Conservation (phyloP, 345 rosid genomes). For the Pelargonium nanum region DNA sequence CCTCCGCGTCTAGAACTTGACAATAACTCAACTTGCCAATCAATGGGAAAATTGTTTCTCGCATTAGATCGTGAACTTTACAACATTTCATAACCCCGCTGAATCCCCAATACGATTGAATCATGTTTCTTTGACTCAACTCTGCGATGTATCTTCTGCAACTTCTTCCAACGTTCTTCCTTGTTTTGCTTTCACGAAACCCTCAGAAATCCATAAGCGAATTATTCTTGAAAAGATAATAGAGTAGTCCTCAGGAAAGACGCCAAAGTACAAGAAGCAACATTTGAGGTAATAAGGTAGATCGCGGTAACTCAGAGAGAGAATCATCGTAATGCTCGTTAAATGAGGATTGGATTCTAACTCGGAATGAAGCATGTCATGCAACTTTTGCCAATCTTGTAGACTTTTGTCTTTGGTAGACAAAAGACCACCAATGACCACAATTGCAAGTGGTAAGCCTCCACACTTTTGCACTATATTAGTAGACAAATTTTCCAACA, state of each 20-base stretch:
- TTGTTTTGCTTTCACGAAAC: constrained; percentile 2
- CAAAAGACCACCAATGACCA: constrained; percentile 5
- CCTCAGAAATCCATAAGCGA: constrained; percentile 9
- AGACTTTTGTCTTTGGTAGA: constrained; percentile 3
- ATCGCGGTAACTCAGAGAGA: constrained; percentile 5
- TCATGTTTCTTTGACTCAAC: not conserved
- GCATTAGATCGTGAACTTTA: constrained; percentile 8
- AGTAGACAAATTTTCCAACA: not conserved
- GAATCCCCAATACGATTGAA: not conserved
- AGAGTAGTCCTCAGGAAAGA: constrained; percentile 2
- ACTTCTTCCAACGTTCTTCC: not conserved
- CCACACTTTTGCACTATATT: constrained; percentile 7
- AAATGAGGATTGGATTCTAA: constrained; percentile 3
- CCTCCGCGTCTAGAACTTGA: not conserved
- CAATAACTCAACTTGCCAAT: not conserved
- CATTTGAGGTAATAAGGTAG: constrained; percentile 3
- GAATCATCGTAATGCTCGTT: not conserved
- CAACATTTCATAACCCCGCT: not conserved
- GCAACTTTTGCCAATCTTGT: not conserved
- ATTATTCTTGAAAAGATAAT: not conserved
- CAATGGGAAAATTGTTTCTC: not conserved
- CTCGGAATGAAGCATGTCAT: not conserved
- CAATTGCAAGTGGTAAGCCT: constrained; percentile 13
- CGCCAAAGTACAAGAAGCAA: constrained; percentile 7
- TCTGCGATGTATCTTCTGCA: constrained; percentile 7